Evolutionary conservation across 2,329 filamentous ascomycete genomes (phyloP).

Genomic region (Pyrenochaeta sp.): DNA sequence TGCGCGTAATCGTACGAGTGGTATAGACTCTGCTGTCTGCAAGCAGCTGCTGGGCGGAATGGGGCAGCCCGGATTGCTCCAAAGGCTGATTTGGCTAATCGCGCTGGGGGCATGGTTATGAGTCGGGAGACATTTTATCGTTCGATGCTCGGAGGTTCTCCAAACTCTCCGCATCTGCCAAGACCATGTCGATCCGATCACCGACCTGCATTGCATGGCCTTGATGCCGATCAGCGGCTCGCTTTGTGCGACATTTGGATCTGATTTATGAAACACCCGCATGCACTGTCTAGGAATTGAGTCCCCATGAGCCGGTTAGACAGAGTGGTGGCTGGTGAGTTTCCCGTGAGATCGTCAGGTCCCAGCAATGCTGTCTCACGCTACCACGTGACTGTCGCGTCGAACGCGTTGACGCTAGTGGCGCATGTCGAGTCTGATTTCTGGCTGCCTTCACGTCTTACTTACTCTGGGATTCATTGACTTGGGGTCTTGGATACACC

Average conservation of each 20-base stretch:
- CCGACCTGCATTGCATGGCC: too few species aligned
- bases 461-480: slow-evolving; percentile 10
- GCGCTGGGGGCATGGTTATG: slow-evolving; percentile 40
- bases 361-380: neutral
- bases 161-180: slow-evolving; percentile 28
- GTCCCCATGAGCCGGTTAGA: neutral
- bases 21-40: slow-evolving; percentile 35
- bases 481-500: too few species aligned
- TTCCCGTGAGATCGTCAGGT: neutral
- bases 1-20: slow-evolving; percentile 49
- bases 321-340: neutral
- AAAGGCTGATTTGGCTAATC: slow-evolving; percentile 33
- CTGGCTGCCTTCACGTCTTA: neutral
- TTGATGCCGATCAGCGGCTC: slow-evolving; percentile 1
- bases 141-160: slow-evolving; percentile 25
- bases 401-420: slow-evolving; percentile 25
- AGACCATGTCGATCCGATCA: slow-evolving; percentile 29
- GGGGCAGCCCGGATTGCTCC: slow-evolving; percentile 34
- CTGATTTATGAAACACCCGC: neutral
- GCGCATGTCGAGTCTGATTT: slow-evolving; percentile 5
- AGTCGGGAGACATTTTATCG: slow-evolving; percentile 15
- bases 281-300: neutral
- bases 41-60: slow-evolving; percentile 18
- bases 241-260: neutral
- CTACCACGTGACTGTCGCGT: slow-evolving; percentile 22